Percentiles rank a stretch among this genome's conserved stretches.
Evolutionary conservation across 202 grass and related monocot species (phyloP).

Genomic region (Zoysia matrella): DNA sequence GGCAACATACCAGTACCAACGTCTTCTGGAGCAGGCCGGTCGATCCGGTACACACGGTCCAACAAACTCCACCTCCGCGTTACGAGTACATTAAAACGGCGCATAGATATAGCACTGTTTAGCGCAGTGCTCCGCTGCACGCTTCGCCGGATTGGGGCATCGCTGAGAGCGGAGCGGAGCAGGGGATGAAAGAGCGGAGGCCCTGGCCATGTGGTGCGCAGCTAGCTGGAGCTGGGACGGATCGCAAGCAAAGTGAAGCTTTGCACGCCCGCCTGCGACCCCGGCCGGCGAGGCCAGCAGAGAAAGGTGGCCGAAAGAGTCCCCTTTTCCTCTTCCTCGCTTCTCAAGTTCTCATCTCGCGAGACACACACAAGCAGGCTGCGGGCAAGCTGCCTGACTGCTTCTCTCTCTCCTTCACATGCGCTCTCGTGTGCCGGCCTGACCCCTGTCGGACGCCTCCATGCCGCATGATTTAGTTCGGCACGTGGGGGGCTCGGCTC

Average conservation of each 20-base stretch:
- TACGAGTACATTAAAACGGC: neutral
- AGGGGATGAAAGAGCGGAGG: neutral
- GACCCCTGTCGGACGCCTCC: conserved; percentile 58
- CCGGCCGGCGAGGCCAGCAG: neutral
- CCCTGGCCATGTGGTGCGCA: conserved; percentile 18
- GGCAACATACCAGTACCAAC: neutral
- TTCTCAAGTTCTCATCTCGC: neutral
- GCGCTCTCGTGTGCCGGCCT: conserved; percentile 58
- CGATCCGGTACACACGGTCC: neutral
- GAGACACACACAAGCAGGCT: neutral
- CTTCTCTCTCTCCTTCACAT: conserved; percentile 38
- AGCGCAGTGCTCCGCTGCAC: conserved; percentile 9
- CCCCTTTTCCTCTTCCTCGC: neutral
- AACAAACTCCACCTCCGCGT: neutral
- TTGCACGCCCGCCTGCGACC: neutral
- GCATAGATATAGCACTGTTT: neutral
- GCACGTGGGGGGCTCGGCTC: conserved; percentile 31
- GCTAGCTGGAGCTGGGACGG: conserved; percentile 10
- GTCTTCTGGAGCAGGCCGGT: neutral
- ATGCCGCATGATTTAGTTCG: conserved; percentile 41
- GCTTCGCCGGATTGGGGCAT: conserved; percentile 29
- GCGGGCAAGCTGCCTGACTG: neutral
- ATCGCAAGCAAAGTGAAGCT: conserved; percentile 6
- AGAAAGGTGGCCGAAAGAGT: conserved; percentile 38
- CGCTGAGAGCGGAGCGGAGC: too few relatives aligned